A percentile compares a stretch with the other conserved stretches of the same genome.
These are phyloP conservation scores for Rhodotorula babjevae DNA, from an alignment of 768 basidiomycete species.

Conservation along the genomic window DNA sequence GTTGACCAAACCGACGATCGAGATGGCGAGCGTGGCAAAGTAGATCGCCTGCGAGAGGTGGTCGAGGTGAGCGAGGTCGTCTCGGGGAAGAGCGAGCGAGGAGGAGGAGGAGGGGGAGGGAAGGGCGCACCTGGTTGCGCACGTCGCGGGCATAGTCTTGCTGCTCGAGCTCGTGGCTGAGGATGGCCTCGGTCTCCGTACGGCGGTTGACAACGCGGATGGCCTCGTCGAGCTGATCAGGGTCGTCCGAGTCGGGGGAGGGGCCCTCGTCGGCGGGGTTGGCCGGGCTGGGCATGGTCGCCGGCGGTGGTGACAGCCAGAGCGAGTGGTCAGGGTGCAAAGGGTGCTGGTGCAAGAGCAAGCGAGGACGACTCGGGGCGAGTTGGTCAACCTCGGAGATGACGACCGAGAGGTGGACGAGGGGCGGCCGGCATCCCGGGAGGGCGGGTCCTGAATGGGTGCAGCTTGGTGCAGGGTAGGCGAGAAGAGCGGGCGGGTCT, in stretches of 20 bases:
- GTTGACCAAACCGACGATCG: neutral
- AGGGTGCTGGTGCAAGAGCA: too few species aligned
- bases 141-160: neutral
- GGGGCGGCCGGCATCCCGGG: too few species aligned
- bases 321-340: neutral
- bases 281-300: neutral
- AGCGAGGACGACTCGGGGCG: too few species aligned
- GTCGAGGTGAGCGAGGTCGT: neutral
- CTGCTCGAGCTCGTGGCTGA: neutral
- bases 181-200: neutral
- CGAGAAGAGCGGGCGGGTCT: too few species aligned
- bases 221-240: neutral
- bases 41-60: neutral
- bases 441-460: too few species aligned
- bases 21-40: neutral
- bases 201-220: slow-evolving; percentile 1
- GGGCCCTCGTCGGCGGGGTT: neutral
- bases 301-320: neutral
- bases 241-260: neutral
- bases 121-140: neutral
- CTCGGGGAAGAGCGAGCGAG: neutral
- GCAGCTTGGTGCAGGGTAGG: too few species aligned
- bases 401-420: too few species aligned
- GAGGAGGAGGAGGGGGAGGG: neutral
- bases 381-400: too few species aligned